Base-by-base conservation (phyloP, 2,329 filamentous ascomycete species). In the Colletotrichum siamense region DNA sequence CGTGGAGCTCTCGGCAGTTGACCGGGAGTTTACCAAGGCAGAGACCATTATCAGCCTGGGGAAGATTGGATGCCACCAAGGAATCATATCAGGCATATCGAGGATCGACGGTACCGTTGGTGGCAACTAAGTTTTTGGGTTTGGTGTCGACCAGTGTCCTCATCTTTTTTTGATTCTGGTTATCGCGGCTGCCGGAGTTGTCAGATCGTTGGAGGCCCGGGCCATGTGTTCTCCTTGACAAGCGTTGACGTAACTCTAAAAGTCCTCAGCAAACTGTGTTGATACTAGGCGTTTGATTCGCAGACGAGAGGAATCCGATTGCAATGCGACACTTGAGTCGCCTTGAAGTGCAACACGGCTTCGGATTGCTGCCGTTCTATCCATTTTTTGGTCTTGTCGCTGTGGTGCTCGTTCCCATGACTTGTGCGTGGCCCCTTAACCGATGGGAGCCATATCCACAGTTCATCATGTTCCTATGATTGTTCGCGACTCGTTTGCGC, bases 401-500 rank as follows among this genome's bases (percentile, higher is more conserved):
- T 52, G n/a, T 32, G 44, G 22, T 26, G 57, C 63, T 28, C 44
- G 64, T 13, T 32, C 44, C 34, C 44, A 64, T 67, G 63, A 69
- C 64, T 52, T 69, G 30, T 49, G 64, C 30, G 15, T 39, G 64
- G 32, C 16, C 32, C 39, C 32, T 30, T 24, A 26, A 55, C 18
- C 39, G 52, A 32, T 64, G 57, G 26, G 44, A 52, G 44, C 44
- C 44, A 62, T 62, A 15, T 36, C 57, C 55, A 68, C 70, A 65
- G 44, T 68, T 36, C 30, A 13, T 34, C 73, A 67, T 36, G 55
- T 64, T 32, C 15, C 34, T 34, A 8, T 68, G 55, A 24, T 52
- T 36, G n/a, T 63, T 65, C 55, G 63, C 65, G 70, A 73, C 73
- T 69, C 64, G 70, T 69, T 65, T 59, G 39, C 63, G 49, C 32